Evolutionary conservation across 2,329 filamentous ascomycete species (phyloP).

Genomic region (Phoma sp.): DNA sequence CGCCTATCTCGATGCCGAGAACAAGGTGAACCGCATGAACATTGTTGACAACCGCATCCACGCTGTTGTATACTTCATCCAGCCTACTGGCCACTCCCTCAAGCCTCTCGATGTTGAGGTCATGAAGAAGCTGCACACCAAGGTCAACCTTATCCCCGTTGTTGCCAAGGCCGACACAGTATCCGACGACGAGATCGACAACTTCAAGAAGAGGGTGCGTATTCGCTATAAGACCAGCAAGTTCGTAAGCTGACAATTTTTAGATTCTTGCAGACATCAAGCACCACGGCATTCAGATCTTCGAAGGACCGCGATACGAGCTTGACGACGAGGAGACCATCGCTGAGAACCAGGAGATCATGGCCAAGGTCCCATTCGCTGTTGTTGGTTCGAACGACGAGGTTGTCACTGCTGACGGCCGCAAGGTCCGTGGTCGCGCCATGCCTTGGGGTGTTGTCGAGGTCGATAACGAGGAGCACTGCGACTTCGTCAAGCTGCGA

Average conservation of each 20-base stretch:
- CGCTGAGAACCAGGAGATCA: constrained; percentile 99
- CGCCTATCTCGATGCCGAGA: constrained; percentile 97
- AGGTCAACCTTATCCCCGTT: constrained; percentile 99
- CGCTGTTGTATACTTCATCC: constrained; percentile 99
- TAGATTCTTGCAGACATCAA: constrained; percentile 97
- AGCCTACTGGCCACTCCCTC: constrained; percentile 96
- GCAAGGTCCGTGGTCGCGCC: constrained; percentile 92
- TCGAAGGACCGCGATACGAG: constrained; percentile 97
- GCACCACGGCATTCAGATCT: constrained; percentile 97
- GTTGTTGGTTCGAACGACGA: constrained; percentile 97
- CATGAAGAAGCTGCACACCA: constrained; percentile 98
- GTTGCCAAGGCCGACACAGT: constrained; percentile 98
- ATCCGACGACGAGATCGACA: constrained; percentile 92
- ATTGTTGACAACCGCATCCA: constrained; percentile 99
- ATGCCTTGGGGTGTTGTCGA: constrained; percentile 99
- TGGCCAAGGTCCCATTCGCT: constrained; percentile 99
- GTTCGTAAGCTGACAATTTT: constrained; percentile 19
- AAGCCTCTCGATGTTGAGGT: constrained; percentile 99
- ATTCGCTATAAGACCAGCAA: not conserved
- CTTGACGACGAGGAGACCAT: constrained; percentile 99
- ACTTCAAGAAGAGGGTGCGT: constrained; percentile 96
- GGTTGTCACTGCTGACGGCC: constrained; percentile 88
- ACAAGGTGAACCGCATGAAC: constrained; percentile 99
- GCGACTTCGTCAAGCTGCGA: constrained; percentile 98
- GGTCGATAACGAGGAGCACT: constrained; percentile 99